Evolutionary conservation across 2,329 filamentous ascomycete genomes (phyloP).

Genomic region (Teratosphaeria gauchensis): DNA sequence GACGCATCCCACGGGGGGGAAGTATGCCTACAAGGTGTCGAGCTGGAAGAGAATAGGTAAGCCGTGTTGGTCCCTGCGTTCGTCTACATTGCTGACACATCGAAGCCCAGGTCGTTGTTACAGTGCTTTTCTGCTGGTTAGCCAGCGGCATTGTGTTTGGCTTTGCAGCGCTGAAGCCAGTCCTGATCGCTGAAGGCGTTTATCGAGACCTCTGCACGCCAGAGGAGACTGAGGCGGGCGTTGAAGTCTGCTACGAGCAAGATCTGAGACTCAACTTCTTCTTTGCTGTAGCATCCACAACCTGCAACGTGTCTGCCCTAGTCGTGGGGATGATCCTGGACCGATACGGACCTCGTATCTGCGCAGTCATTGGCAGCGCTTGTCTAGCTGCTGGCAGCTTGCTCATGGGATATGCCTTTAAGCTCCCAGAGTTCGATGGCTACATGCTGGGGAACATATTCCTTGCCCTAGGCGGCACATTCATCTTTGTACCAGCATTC

Average conservation of each 20-base stretch:
- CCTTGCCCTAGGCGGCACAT: slow-evolving; percentile 40
- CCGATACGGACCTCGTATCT: slow-evolving; percentile 65
- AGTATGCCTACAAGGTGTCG: slow-evolving; percentile 42
- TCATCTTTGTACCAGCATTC: slow-evolving; percentile 43
- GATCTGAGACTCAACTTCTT: slow-evolving; percentile 67
- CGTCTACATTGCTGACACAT: not conserved
- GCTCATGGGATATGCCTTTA: slow-evolving; percentile 58
- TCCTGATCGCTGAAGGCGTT: slow-evolving; percentile 63
- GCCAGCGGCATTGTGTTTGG: slow-evolving; percentile 75
- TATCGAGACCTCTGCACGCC: slow-evolving; percentile 56
- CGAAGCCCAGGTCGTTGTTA: slow-evolving; percentile 54
- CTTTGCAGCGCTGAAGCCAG: slow-evolving; percentile 74
- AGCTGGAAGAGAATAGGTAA: slow-evolving; percentile 24
- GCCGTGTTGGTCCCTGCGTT: slow-evolving; percentile 1
- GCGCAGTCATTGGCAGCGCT: slow-evolving; percentile 57
- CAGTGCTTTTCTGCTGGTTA: slow-evolving; percentile 64
- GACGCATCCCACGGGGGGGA: slow-evolving; percentile 29
- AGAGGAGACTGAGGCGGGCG: slow-evolving; percentile 40
- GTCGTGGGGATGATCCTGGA: slow-evolving; percentile 81
- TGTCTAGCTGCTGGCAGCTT: slow-evolving; percentile 62
- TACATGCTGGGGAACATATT: slow-evolving; percentile 43
- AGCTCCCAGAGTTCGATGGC: slow-evolving; percentile 58
- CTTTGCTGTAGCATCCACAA: slow-evolving; percentile 84
- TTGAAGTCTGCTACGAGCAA: slow-evolving; percentile 49
- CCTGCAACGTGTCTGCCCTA: slow-evolving; percentile 76